Base-by-base conservation (phyloP, 192 early-diverging fungal species). In the Spizellomyces punctatus region DNA sequence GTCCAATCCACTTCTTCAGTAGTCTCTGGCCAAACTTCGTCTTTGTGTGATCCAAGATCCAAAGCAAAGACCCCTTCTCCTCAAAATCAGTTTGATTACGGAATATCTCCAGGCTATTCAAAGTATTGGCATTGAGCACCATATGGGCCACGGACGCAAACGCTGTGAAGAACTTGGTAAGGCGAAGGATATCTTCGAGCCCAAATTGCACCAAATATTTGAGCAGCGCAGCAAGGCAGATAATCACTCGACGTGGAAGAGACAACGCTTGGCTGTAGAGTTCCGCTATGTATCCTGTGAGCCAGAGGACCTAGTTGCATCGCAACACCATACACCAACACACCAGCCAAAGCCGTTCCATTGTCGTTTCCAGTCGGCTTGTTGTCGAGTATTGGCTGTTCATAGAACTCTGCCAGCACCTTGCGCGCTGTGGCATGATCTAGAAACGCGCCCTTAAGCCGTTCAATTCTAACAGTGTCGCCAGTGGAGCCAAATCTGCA, bases 1-100 rank as follows among this genome's bases (percentile, higher is more conserved):
- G 79, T 7, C 81, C 85, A 6, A 91, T 72, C 92, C 92, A 94
- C 52, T 86, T 87, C 64, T 82, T 81, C 43, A 94, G 71, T 55
- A 90, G 63, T 9, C 92, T 66, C 41, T 78, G 48, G 10, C 91
- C 92, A 73, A 92, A 90, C 50, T 76, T 77, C 0, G 91, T 90
- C 4, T 56, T 64, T 6, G 92, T 94, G 67, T 91, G 82, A 68
- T 94, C 82, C 22, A 94, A 64, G 8, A 89, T 76, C 67, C 77
- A 79, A 22, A 91, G 77, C 12, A 94, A 72, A 0, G 80, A 81
- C 3, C 87, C 88, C 8, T 74, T 59, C n/a, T 71, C 75, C 7
- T 62, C 61, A 58, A 72, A 73, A 46, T 81, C 81, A 0, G 81
- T 84, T 44, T 80, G 69, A 43, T 89, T 89, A 5, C 77, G 69